These are phyloP conservation scores for Petunia hybrid DNA, from an alignment of 305 asterid genomes.

Conservation along the genomic window DNA sequence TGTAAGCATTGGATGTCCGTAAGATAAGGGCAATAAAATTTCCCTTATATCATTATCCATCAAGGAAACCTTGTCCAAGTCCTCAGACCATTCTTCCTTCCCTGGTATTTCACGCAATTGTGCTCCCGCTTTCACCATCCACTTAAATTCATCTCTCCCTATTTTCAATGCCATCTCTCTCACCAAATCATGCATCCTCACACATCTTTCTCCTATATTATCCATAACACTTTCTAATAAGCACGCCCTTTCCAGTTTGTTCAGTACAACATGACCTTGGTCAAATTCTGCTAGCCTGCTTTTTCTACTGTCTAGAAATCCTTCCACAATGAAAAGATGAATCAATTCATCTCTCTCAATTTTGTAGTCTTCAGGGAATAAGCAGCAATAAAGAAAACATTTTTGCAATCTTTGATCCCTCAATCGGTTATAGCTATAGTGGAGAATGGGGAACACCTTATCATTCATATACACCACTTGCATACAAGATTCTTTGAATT, in stretches of 20 bases:
- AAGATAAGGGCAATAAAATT: not conserved
- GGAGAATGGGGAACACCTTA: slow-evolving; percentile 29
- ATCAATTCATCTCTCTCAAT: slow-evolving; percentile 37
- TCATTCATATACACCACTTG: slow-evolving; percentile 23
- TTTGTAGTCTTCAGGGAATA: slow-evolving; percentile 34
- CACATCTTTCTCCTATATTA: not conserved
- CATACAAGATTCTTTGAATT: slow-evolving; percentile 30
- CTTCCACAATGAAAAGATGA: slow-evolving; percentile 27
- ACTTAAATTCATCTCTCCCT: slow-evolving; percentile 22
- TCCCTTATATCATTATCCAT: not conserved
- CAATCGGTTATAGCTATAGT: slow-evolving; percentile 31
- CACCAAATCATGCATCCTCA: slow-evolving; percentile 45
- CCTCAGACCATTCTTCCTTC: slow-evolving; percentile 27
- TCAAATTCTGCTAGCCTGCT: slow-evolving; percentile 34
- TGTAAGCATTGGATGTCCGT: not conserved
- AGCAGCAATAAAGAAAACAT: slow-evolving; percentile 37
- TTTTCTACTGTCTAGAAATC: slow-evolving; percentile 32
- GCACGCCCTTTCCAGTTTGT: slow-evolving; percentile 36
- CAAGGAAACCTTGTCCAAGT: slow-evolving; percentile 28
- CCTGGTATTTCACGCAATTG: slow-evolving; percentile 22
- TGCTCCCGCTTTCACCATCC: slow-evolving; percentile 34
- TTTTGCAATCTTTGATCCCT: slow-evolving; percentile 21
- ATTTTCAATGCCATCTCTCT: slow-evolving; percentile 39
- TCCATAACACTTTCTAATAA: slow-evolving; percentile 27
- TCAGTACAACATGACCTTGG: slow-evolving; percentile 39